These are phyloP conservation scores for Diutina sp. DNA, from an alignment of 1,139 yeast species.

Conservation along the genomic window DNA sequence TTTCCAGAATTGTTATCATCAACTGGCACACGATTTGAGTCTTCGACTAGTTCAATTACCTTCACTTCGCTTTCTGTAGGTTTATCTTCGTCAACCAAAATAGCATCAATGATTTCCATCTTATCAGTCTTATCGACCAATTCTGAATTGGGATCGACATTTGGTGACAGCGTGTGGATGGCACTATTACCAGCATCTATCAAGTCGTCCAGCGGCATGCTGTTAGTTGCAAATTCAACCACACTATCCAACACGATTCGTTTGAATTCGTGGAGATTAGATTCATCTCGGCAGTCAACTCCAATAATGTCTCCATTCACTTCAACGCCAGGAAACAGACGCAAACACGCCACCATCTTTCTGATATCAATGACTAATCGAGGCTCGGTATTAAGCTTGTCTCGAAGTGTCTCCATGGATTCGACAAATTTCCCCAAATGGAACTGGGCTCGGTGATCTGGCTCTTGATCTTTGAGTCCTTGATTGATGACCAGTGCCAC, in stretches of 20 bases:
- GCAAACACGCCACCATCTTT: not conserved
- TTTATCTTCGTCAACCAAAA: not conserved
- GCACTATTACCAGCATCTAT: not conserved
- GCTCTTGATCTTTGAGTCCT: not conserved
- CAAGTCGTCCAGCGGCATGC: not conserved
- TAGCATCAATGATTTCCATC: not conserved
- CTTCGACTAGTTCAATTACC: not conserved
- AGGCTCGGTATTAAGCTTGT: not conserved
- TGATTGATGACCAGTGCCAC: not conserved
- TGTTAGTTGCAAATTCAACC: not conserved
- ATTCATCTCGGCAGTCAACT: not conserved
- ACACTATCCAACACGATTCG: not conserved
- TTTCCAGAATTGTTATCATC: not conserved
- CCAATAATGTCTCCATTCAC: not conserved
- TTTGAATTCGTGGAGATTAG: not conserved
- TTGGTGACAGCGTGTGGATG: not conserved
- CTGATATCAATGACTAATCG: not conserved
- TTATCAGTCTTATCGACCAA: not conserved
- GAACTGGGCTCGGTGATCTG: not conserved
- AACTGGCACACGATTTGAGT: not conserved
- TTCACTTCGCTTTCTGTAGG: not conserved
- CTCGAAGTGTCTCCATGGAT: not conserved
- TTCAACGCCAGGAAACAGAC: not conserved
- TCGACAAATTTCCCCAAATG: not conserved
- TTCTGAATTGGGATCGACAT: not conserved